Conservation (phyloP, 2,329 filamentous ascomycete genomes). For the Cladosporium austrohemisphaericum region DNA sequence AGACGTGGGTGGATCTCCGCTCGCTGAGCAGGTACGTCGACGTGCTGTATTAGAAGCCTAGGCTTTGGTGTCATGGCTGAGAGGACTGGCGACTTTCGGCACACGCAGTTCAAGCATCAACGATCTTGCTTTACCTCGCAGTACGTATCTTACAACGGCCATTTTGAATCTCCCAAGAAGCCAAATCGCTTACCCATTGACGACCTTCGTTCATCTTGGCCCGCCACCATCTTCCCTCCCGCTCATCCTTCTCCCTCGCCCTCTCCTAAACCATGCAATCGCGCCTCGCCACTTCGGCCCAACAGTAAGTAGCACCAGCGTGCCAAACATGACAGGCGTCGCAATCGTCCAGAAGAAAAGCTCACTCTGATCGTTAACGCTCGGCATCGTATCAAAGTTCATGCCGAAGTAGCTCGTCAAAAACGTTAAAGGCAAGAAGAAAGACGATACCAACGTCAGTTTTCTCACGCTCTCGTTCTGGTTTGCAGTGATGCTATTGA, state of each 20-base stretch:
- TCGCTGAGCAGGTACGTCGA: too few species aligned
- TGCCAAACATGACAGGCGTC: conserved; percentile 73
- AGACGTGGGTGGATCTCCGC: too few species aligned
- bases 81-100: too few species aligned
- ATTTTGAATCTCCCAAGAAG: too few species aligned
- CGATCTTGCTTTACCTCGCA: too few species aligned
- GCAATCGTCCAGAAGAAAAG: conserved; percentile 69
- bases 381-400: conserved; percentile 57
- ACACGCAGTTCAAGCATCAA: too few species aligned
- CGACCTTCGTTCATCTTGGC: too few species aligned
- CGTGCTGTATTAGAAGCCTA: too few species aligned
- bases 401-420: conserved; percentile 61
- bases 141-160: too few species aligned
- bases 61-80: too few species aligned
- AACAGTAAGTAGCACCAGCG: conserved; percentile 60
- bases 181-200: too few species aligned
- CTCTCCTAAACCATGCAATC: background rate
- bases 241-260: background rate
- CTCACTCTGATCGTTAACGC: conserved; percentile 31
- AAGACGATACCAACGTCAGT: conserved; percentile 79
- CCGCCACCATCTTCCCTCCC: background rate
- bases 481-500: conserved; percentile 83
- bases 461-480: conserved; percentile 93
- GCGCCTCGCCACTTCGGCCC: conserved; percentile 3
- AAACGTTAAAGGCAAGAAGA: conserved; percentile 86